Percentiles rank a stretch among this genome's conserved stretches.
These are phyloP conservation scores for Centella asiatica DNA, from an alignment of 129 eudicot genomes.

Conservation along the genomic window DNA sequence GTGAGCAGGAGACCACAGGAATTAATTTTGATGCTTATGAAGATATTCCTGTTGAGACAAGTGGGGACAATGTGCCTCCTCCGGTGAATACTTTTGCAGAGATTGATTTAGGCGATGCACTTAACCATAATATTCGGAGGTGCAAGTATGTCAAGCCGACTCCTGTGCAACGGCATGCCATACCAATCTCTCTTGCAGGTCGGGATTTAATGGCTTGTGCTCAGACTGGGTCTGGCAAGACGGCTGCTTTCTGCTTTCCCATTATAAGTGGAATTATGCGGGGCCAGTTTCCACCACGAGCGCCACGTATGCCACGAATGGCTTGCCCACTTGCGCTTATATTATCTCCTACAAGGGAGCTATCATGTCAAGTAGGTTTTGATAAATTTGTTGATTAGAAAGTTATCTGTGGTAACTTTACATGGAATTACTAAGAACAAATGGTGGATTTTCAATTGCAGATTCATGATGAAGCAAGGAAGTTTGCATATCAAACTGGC, in stretches of 20 bases:
- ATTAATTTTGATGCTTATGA: conserved; percentile 59
- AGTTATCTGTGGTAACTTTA: background rate
- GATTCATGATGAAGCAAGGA: conserved; percentile 72
- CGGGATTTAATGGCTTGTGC: conserved; percentile 92
- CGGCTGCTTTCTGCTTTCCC: conserved; percentile 86
- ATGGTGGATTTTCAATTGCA: conserved; percentile 3
- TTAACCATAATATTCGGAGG: conserved; percentile 62
- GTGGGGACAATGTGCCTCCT: conserved; percentile 58
- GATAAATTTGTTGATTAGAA: background rate
- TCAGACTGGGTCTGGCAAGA: conserved; percentile 86
- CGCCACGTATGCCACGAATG: conserved; percentile 25
- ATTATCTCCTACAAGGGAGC: conserved; percentile 77
- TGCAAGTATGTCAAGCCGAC: conserved; percentile 79
- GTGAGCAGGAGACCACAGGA: conserved; percentile 33
- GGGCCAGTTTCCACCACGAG: conserved; percentile 19
- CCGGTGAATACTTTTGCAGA: conserved; percentile 60
- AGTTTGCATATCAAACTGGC: conserved; percentile 74
- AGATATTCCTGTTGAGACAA: conserved; percentile 61
- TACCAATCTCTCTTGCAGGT: conserved; percentile 69
- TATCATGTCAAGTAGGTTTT: conserved; percentile 51
- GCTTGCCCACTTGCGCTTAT: conserved; percentile 66
- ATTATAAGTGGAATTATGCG: conserved; percentile 61
- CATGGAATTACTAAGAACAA: background rate
- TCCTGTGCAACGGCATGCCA: conserved; percentile 74
- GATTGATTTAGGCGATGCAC: conserved; percentile 53